Conservation (phyloP, 257 asterid genomes). For the Hygrophila difformis region DNA sequence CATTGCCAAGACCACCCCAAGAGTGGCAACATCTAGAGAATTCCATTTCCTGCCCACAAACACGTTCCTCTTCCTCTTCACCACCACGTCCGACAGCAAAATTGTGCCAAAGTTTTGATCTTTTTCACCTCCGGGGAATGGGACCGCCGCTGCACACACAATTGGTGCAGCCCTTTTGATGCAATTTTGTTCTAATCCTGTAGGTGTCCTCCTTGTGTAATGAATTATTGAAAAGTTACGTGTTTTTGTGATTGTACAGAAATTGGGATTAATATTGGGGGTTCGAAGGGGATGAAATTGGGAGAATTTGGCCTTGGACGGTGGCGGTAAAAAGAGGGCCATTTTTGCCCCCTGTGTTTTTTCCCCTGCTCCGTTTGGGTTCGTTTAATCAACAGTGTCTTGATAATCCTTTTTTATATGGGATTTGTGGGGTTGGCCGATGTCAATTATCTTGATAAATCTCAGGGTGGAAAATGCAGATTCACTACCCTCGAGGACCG, state of each 20-base stretch:
- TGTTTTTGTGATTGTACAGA: constrained; percentile 12
- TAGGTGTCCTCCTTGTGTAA: too few species aligned
- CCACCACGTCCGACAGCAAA: constrained; percentile 60
- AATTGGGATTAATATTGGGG: constrained; percentile 16
- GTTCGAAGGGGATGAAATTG: constrained; percentile 17
- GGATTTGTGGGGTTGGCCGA: too few species aligned
- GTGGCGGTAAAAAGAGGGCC: constrained; percentile 37
- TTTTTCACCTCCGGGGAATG: constrained; percentile 28
- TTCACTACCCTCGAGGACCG: too few species aligned
- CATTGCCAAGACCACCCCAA: constrained; percentile 44
- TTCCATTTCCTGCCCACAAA: constrained; percentile 54
- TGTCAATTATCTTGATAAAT: too few species aligned
- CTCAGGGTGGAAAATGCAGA: too few species aligned
- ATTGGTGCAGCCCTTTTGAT: constrained; percentile 23
- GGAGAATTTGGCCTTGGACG: constrained; percentile 29
- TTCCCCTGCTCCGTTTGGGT: too few species aligned
- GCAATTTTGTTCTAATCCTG: constrained; percentile 1
- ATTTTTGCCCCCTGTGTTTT: too few species aligned
- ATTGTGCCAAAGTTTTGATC: constrained; percentile 37
- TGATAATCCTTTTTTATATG: too few species aligned
- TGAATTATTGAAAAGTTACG: too few species aligned
- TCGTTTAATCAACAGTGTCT: too few species aligned
- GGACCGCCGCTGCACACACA: constrained; percentile 30
- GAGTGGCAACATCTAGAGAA: constrained; percentile 36
- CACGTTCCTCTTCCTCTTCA: constrained; percentile 38